Percentiles rank a stretch among this genome's conserved stretches.
These are phyloP conservation scores for Hypoxylon rubiginosum DNA, from an alignment of 2,329 filamentous ascomycete genomes.

Conservation along the genomic window DNA sequence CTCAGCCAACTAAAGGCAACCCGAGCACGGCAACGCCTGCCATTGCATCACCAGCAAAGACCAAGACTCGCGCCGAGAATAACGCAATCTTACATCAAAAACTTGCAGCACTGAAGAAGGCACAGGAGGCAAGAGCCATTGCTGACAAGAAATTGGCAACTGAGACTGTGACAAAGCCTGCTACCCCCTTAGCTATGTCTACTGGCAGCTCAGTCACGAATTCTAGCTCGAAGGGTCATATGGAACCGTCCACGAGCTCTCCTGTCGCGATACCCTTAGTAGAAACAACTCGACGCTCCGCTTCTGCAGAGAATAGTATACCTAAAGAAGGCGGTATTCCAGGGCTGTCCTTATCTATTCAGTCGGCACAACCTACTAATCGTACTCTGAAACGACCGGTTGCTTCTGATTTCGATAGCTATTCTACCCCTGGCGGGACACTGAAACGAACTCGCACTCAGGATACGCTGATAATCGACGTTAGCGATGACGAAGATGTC, in stretches of 20 bases:
- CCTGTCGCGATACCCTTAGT: constrained; percentile 7
- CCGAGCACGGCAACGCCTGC: constrained; percentile 10
- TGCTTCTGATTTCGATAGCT: constrained; percentile 78
- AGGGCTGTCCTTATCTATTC: constrained; percentile 45
- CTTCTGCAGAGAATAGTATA: constrained; percentile 35
- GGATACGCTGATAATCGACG: constrained; percentile 79
- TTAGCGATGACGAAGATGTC: constrained; percentile 80
- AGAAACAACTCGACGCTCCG: constrained; percentile 28
- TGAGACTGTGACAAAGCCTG: constrained; percentile 33
- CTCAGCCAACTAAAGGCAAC: constrained; percentile 20
- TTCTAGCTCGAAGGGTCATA: constrained; percentile 7
- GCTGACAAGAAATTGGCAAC: constrained; percentile 45
- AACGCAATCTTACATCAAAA: constrained; percentile 81
- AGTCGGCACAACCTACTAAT: constrained; percentile 45
- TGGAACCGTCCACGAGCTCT: constrained; percentile 30
- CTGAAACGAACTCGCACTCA: constrained; percentile 70
- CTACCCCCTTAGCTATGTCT: constrained; percentile 20
- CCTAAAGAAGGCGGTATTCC: constrained; percentile 45
- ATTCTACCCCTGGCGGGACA: constrained; percentile 55
- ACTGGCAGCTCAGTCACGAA: constrained; percentile 6
- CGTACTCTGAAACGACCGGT: constrained; percentile 69
- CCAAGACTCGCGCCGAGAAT: constrained; percentile 71
- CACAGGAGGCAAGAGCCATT: constrained; percentile 48
- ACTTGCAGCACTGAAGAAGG: constrained; percentile 79
- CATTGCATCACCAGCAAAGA: constrained; percentile 54